These are phyloP conservation scores for Amanita pallidorosea DNA, from an alignment of 768 basidiomycete genomes.

Conservation along the genomic window DNA sequence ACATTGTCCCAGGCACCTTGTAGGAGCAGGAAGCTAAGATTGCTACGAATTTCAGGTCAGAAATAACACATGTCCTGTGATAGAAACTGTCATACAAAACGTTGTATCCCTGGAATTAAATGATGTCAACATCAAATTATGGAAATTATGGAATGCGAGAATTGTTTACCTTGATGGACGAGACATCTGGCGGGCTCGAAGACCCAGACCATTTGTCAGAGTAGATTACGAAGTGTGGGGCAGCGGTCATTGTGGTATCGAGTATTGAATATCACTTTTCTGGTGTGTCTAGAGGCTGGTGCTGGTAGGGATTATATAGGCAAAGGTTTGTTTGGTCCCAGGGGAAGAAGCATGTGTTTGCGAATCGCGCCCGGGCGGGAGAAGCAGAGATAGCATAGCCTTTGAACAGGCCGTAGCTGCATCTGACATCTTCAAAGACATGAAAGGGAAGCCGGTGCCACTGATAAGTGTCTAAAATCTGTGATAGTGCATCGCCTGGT, in stretches of 20 bases:
- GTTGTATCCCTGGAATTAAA: neutral
- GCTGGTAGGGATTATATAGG: neutral
- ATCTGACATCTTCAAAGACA: no score
- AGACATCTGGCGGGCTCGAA: neutral
- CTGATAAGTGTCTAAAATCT: no score
- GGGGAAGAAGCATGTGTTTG: neutral
- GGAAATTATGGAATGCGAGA: neutral
- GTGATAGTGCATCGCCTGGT: no score
- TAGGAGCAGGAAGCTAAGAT: neutral
- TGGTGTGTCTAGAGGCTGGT: neutral
- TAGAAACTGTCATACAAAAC: neutral
- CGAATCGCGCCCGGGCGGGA: neutral
- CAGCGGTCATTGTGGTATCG: neutral
- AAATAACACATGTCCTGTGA: no score
- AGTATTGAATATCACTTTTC: neutral
- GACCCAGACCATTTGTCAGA: neutral
- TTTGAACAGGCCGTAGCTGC: neutral
- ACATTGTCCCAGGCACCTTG: slow-evolving; percentile 5
- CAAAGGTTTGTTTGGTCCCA: neutral
- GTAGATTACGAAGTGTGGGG: slow-evolving; percentile 1
- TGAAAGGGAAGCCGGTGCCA: no score
- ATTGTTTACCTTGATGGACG: neutral
- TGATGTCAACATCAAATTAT: neutral
- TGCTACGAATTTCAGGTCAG: neutral
- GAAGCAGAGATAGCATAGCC: neutral